These are phyloP conservation scores for Penicillium paneum DNA, from an alignment of 2,329 filamentous ascomycete species.

Conservation along the genomic window DNA sequence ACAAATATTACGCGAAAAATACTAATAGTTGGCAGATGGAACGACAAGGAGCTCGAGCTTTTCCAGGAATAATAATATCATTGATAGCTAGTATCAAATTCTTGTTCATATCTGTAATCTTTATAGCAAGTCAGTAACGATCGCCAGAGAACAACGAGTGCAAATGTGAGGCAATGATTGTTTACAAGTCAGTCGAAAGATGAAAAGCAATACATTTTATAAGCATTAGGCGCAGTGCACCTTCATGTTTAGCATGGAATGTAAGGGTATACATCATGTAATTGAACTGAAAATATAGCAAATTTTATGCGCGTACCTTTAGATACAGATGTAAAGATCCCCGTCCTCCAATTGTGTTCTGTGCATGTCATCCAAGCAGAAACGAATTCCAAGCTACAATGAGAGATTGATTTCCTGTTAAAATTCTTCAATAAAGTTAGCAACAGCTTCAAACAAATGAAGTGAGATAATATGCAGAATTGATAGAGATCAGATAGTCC, in stretches of 20 bases:
- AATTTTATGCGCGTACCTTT: conserved; percentile 24
- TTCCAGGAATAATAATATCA: conserved; percentile 40
- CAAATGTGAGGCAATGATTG: conserved; percentile 15
- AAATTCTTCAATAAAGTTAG: conserved; percentile 28
- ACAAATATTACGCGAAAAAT: conserved; percentile 3
- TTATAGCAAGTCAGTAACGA: conserved; percentile 30
- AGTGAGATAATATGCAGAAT: conserved; percentile 5
- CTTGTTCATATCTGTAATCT: conserved; percentile 12
- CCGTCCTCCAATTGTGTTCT: background rate
- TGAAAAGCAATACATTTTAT: conserved; percentile 61
- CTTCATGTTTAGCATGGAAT: conserved; percentile 65
- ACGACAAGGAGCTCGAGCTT: conserved; percentile 41
- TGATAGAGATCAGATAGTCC: conserved; percentile 50
- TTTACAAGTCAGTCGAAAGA: conserved; percentile 59
- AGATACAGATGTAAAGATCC: conserved; percentile 5
- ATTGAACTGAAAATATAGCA: conserved; percentile 16
- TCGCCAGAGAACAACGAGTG: conserved; percentile 23
- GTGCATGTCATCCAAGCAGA: background rate
- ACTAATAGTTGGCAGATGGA: conserved; percentile 43
- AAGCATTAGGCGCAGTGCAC: conserved; percentile 50
- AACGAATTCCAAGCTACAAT: background rate
- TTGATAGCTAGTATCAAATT: conserved; percentile 3
- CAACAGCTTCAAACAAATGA: conserved; percentile 12
- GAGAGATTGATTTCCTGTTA: background rate
- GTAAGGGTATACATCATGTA: conserved; percentile 53